Evolutionary conservation across 805 yeast genomes (phyloP).

Genomic region (Yamadazyma laniorum): DNA sequence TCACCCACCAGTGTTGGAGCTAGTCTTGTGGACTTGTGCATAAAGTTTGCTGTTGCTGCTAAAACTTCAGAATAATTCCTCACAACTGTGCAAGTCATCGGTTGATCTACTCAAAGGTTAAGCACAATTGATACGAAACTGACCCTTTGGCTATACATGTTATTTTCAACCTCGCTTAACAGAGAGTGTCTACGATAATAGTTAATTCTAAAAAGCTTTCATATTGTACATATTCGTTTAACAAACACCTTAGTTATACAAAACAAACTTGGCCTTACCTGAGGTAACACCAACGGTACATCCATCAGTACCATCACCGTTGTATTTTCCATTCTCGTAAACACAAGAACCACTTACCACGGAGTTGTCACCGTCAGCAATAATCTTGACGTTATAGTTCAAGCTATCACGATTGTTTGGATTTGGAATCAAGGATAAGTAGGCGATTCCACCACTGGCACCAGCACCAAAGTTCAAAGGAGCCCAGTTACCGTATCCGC

Average conservation of each 20-base stretch:
- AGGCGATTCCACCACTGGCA: conserved; percentile 54
- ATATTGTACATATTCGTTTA: too few relatives aligned
- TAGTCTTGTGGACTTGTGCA: too few relatives aligned
- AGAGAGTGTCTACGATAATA: too few relatives aligned
- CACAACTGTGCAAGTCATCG: too few relatives aligned
- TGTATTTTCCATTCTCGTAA: conserved; percentile 75
- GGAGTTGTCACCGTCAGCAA: conserved; percentile 47
- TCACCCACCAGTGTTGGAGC: too few relatives aligned
- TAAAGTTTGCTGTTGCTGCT: too few relatives aligned
- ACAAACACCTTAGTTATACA: conserved; percentile 51
- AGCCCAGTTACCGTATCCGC: conserved; percentile 76
- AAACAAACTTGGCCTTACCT: conserved; percentile 82
- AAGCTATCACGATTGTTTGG: conserved; percentile 58
- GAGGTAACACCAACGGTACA: conserved; percentile 89
- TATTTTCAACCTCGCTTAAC: too few relatives aligned
- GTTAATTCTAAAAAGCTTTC: too few relatives aligned
- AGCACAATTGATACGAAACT: too few relatives aligned
- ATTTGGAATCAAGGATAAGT: conserved; percentile 73
- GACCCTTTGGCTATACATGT: too few relatives aligned
- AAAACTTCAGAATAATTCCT: too few relatives aligned
- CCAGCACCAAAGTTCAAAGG: conserved; percentile 81
- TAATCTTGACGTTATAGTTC: conserved; percentile 44
- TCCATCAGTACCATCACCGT: conserved; percentile 73
- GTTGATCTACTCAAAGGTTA: too few relatives aligned
- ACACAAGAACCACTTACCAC: conserved; percentile 68